phyloP scores from a whole-genome alignment of 2,329 filamentous ascomycete genomes.

The Alternaria sp. region DNA sequence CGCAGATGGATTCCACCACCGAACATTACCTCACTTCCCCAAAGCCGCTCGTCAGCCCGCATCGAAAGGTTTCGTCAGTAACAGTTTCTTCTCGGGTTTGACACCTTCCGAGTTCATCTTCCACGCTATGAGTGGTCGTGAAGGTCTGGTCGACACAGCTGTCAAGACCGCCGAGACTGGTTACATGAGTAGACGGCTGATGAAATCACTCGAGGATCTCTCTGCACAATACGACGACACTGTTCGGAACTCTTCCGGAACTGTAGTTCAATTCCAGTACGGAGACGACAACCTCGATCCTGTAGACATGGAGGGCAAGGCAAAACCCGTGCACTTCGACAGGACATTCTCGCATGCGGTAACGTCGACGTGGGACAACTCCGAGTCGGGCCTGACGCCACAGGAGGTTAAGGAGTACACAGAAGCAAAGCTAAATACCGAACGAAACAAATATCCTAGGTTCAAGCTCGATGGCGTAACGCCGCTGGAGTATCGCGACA shows the following conservation, averaged over 20 bases:
- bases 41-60: conserved; percentile 92
- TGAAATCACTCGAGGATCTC: conserved; percentile 97
- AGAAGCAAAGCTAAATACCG: conserved; percentile 68
- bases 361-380: conserved; percentile 79
- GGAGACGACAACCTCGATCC: conserved; percentile 95
- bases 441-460: conserved; percentile 63
- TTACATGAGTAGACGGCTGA: conserved; percentile 97
- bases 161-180: conserved; percentile 99
- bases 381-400: conserved; percentile 74
- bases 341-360: conserved; percentile 85
- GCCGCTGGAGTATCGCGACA: conserved; percentile 71
- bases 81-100: conserved; percentile 95
- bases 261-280: conserved; percentile 95
- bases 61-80: conserved; percentile 94
- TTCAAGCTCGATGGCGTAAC: conserved; percentile 43
- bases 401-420: conserved; percentile 75
- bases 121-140: conserved; percentile 97
- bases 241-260: conserved; percentile 85
- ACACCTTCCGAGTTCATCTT: conserved; percentile 94
- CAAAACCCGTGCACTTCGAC: conserved; percentile 89
- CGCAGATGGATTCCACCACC: conserved; percentile 93
- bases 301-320: conserved; percentile 95
- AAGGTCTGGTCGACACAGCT: conserved; percentile 97
- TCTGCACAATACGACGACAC: conserved; percentile 94
- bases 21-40: conserved; percentile 91